phyloP scores from a whole-genome alignment of 345 rosid species.

The Citrus maxima region DNA sequence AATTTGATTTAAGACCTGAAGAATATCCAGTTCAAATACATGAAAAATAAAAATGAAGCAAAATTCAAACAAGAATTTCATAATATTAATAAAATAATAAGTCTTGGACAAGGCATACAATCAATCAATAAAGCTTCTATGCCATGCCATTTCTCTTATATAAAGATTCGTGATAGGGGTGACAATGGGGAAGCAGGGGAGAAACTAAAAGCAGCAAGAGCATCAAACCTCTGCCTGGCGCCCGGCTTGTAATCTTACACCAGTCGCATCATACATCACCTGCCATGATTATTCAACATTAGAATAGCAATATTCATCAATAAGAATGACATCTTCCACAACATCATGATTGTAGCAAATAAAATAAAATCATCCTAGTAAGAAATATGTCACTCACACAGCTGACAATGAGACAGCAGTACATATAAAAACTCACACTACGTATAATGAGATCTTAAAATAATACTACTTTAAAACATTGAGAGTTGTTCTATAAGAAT shows the following conservation, averaged over 20 bases:
- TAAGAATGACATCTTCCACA: background rate
- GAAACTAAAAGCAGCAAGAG: conserved; percentile 9
- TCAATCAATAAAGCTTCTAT: background rate
- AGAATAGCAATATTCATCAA: background rate
- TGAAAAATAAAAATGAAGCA: conserved; percentile 1
- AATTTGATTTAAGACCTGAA: conserved; percentile 87
- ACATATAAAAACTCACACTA: background rate
- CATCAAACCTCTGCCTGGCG: conserved; percentile 84
- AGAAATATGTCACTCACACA: background rate
- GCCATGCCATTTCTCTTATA: background rate
- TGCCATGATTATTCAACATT: conserved; percentile 25
- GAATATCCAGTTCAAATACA: conserved; percentile 13
- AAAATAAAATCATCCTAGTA: background rate
- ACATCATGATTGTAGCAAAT: background rate
- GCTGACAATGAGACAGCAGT: background rate
- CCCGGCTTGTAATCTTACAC: conserved; percentile 86
- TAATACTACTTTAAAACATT: background rate
- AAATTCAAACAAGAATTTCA: background rate
- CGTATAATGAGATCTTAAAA: background rate
- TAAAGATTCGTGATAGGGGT: background rate
- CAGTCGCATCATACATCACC: conserved; percentile 95
- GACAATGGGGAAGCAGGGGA: conserved; percentile 2
- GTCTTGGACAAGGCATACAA: background rate
- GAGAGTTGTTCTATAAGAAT: background rate
- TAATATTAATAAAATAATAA: background rate